phyloP scores from a whole-genome alignment of 768 basidiomycete genomes.

The Pulveroboletus sp. region DNA sequence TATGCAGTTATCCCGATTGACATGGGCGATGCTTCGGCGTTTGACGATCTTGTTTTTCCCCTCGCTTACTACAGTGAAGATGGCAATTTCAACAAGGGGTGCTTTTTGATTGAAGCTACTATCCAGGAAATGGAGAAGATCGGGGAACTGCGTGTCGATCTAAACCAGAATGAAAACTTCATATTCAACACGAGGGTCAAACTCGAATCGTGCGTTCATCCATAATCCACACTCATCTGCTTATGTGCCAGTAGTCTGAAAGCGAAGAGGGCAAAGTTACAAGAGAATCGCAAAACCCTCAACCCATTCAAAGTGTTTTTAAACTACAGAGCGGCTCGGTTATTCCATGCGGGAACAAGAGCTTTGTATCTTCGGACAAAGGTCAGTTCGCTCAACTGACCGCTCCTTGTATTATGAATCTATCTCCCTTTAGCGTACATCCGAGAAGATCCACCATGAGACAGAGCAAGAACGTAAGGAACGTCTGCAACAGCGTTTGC shows the following conservation, averaged over 20 bases:
- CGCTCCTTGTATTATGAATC: too few species aligned
- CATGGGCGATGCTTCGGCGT: not conserved
- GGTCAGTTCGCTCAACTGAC: too few species aligned
- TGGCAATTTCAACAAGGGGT: not conserved
- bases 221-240: not conserved
- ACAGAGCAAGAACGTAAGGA: too few species aligned
- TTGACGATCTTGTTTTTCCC: not conserved
- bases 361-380: not conserved
- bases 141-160: not conserved
- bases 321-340: not conserved
- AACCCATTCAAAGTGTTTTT: not conserved
- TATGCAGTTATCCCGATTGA: not conserved
- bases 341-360: not conserved
- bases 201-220: not conserved
- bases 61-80: not conserved
- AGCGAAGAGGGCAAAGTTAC: not conserved
- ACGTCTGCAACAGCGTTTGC: too few species aligned
- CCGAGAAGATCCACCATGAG: constrained; percentile 5
- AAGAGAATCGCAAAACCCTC: not conserved
- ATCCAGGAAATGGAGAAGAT: constrained; percentile 3
- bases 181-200: not conserved
- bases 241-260: not conserved
- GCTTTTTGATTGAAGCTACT: not conserved
- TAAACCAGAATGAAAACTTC: not conserved
- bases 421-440: constrained; percentile 1